Percentiles rank a stretch among this genome's conserved stretches.
phyloP scores from a whole-genome alignment of 371 early-diverging fungal species.

The Dipsacomyces acuminosporus region DNA sequence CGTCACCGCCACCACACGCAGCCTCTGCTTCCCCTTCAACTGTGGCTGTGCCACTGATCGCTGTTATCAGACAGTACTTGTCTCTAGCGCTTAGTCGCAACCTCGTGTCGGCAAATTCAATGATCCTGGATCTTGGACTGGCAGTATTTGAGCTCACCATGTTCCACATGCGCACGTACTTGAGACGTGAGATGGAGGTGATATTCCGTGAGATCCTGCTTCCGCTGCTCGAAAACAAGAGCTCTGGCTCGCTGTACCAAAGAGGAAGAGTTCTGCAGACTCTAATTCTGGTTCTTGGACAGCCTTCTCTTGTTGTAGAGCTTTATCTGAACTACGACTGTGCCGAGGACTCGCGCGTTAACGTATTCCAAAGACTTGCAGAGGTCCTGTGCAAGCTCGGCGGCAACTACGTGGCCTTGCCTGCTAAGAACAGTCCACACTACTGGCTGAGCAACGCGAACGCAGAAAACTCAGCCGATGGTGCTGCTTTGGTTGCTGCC shows the following conservation, averaged over 20 bases:
- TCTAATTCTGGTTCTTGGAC: constrained; percentile 57
- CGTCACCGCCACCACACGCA: neutral
- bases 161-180: constrained; percentile 58
- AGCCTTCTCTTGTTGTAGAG: constrained; percentile 88
- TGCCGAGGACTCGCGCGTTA: constrained; percentile 67
- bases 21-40: too few relatives aligned
- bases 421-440: constrained; percentile 17
- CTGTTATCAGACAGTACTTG: constrained; percentile 78
- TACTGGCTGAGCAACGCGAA: constrained; percentile 20
- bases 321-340: constrained; percentile 97
- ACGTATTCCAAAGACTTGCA: constrained; percentile 73
- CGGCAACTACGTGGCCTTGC: constrained; percentile 13
- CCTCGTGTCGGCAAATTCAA: constrained; percentile 68
- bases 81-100: constrained; percentile 76
- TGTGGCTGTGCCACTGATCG: constrained; percentile 58
- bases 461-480: constrained; percentile 12
- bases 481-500: constrained; percentile 11
- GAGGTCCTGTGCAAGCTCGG: constrained; percentile 60
- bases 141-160: constrained; percentile 76
- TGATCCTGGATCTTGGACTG: constrained; percentile 77
- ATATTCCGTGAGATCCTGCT: constrained; percentile 68
- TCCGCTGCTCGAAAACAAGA: constrained; percentile 65
- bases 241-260: constrained; percentile 42
- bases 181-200: constrained; percentile 71
- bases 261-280: constrained; percentile 49